Evolutionary conservation across 345 rosid species (phyloP).

Genomic region (Eucalyptus shirleyi): DNA sequence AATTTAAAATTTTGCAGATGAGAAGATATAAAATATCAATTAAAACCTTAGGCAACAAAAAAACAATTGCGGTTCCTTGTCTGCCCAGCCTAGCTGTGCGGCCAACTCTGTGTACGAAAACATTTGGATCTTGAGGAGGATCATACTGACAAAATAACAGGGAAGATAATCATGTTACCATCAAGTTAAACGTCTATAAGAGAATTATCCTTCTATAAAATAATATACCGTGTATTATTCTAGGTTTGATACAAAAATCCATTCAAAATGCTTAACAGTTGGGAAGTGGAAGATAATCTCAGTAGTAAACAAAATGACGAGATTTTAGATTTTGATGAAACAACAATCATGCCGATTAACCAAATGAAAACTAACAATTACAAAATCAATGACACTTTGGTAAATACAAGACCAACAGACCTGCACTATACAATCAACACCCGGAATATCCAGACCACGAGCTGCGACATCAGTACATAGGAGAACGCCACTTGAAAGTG

Average conservation of each 20-base stretch:
- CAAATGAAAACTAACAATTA: neutral
- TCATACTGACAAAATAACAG: conserved; percentile 49
- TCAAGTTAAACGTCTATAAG: neutral
- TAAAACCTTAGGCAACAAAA: conserved; percentile 65
- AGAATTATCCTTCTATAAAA: neutral
- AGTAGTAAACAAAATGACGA: neutral
- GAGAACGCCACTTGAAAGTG: conserved; percentile 68
- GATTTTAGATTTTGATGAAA: neutral
- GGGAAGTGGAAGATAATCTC: neutral
- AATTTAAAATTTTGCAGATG: neutral
- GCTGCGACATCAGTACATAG: conserved; percentile 96
- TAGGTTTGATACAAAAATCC: neutral
- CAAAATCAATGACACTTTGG: neutral
- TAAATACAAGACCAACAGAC: conserved; percentile 12
- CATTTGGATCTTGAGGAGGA: conserved; percentile 91
- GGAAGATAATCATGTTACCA: neutral
- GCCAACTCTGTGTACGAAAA: conserved; percentile 86
- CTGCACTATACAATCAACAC: conserved; percentile 91
- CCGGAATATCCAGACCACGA: conserved; percentile 91
- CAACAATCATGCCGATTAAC: neutral
- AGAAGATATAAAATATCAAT: neutral
- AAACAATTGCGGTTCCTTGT: conserved; percentile 64
- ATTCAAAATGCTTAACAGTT: neutral
- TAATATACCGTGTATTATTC: neutral
- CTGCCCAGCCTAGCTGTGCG: conserved; percentile 88